Percentiles rank a stretch among this genome's conserved stretches.
phyloP scores from a whole-genome alignment of 805 yeast species.

The Pichia californica region DNA sequence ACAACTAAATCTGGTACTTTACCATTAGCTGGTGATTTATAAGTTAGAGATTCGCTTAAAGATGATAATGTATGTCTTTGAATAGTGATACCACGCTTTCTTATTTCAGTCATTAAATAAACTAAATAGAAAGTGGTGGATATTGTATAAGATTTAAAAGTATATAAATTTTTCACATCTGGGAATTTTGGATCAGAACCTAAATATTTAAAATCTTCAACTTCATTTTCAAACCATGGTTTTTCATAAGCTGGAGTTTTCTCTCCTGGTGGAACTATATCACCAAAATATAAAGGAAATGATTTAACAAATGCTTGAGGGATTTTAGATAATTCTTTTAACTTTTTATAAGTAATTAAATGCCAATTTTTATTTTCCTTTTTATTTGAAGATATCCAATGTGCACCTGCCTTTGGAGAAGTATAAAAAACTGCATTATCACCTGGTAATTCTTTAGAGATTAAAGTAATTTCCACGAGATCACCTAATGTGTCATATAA shows the following conservation, averaged over 20 bases:
- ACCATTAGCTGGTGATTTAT: neutral
- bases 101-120: slow-evolving; percentile 41
- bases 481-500: slow-evolving; percentile 19
- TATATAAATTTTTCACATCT: slow-evolving; percentile 31
- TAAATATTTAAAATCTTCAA: slow-evolving; percentile 33
- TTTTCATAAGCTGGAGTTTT: slow-evolving; percentile 10
- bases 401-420: slow-evolving; percentile 68
- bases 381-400: slow-evolving; percentile 44
- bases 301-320: slow-evolving; percentile 31
- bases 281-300: slow-evolving; percentile 22
- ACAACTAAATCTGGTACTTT: slow-evolving; percentile 40
- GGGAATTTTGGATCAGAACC: slow-evolving; percentile 29
- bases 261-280: slow-evolving; percentile 13
- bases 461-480: slow-evolving; percentile 33
- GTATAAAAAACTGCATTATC: slow-evolving; percentile 44
- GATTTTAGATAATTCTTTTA: slow-evolving; percentile 30
- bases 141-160: slow-evolving; percentile 49
- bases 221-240: slow-evolving; percentile 48
- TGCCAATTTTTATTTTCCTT: slow-evolving; percentile 32
- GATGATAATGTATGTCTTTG: slow-evolving; percentile 35
- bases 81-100: slow-evolving; percentile 40
- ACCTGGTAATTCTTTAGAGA: slow-evolving; percentile 48
- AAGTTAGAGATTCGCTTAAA: slow-evolving; percentile 42
- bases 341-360: slow-evolving; percentile 29
- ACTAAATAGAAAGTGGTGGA: slow-evolving; percentile 52